Evolutionary conservation across 352 stramenopile species (phyloP).

Genomic region (Elongisporangium prolatum): DNA sequence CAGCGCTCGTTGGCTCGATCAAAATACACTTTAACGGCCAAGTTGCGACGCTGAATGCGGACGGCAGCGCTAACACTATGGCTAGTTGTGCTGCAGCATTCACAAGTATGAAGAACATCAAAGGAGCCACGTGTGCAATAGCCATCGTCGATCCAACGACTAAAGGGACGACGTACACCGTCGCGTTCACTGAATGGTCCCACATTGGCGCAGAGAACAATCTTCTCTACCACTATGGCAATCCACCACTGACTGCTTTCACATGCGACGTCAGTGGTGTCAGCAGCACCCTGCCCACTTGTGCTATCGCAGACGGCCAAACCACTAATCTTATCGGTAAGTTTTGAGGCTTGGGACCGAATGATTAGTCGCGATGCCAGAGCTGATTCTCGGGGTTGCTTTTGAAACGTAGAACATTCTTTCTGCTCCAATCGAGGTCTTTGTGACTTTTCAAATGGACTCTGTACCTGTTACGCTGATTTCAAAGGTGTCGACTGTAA

Average conservation of each 20-base stretch:
- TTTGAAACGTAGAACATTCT: conserved; percentile 42
- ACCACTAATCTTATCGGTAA: conserved; percentile 49
- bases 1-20: conserved; percentile 28
- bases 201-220: conserved; percentile 77
- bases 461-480: conserved; percentile 69
- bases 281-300: conserved; percentile 44
- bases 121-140: conserved; percentile 31
- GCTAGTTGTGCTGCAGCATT: conserved; percentile 39
- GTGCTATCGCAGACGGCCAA: conserved; percentile 57
- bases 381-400: no score
- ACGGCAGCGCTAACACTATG: conserved; percentile 20
- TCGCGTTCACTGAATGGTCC: conserved; percentile 61
- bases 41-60: conserved; percentile 33
- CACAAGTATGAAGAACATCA: conserved; percentile 33
- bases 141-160: conserved; percentile 23
- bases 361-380: not conserved
- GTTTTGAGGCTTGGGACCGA: conserved; percentile 1
- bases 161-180: conserved; percentile 53
- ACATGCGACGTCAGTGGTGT: conserved; percentile 67
- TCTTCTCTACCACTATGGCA: conserved; percentile 71
- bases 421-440: conserved; percentile 78
- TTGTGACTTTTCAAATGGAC: conserved; percentile 64
- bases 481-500: conserved; percentile 75
- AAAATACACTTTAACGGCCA: conserved; percentile 48
- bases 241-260: conserved; percentile 67